phyloP scores from a whole-genome alignment of 176 grass and related monocot genomes.

The Oryza punctata region DNA sequence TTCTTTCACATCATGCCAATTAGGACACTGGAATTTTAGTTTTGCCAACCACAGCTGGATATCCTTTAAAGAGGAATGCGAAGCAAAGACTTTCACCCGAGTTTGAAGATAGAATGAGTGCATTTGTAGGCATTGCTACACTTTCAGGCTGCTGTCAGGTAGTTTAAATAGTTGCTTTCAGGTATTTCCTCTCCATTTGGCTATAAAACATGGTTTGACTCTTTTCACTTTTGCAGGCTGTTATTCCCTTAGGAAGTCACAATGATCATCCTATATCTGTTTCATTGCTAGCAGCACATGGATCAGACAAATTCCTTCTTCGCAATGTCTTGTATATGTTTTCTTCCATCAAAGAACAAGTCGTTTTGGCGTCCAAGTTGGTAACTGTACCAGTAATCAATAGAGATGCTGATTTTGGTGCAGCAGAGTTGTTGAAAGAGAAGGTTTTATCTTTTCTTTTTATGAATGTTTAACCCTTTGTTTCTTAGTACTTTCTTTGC shows the following conservation, averaged over 20 bases:
- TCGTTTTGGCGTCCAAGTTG: slow-evolving; percentile 66
- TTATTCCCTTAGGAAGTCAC: slow-evolving; percentile 76
- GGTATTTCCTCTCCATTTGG: not conserved
- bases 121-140: slow-evolving; percentile 77
- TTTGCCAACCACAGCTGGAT: slow-evolving; percentile 79
- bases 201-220: not conserved
- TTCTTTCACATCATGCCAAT: slow-evolving; percentile 31
- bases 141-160: slow-evolving; percentile 97
- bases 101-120: slow-evolving; percentile 74
- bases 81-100: slow-evolving; percentile 72
- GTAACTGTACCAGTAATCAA: slow-evolving; percentile 54
- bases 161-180: slow-evolving; percentile 33
- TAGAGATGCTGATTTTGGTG: slow-evolving; percentile 48
- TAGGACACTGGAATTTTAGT: slow-evolving; percentile 93
- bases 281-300: slow-evolving; percentile 86
- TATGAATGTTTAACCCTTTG: slow-evolving; percentile 20
- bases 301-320: slow-evolving; percentile 87
- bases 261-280: slow-evolving; percentile 69
- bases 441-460: slow-evolving; percentile 57
- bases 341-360: slow-evolving; percentile 75
- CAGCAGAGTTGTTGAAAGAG: slow-evolving; percentile 84
- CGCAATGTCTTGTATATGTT: slow-evolving; percentile 63
- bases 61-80: slow-evolving; percentile 71
- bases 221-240: slow-evolving; percentile 63
- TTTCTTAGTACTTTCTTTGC: not conserved